Evolutionary conservation across 169 alveolate genomes (phyloP).

Genomic region (Plasmodium chabaudi): DNA sequence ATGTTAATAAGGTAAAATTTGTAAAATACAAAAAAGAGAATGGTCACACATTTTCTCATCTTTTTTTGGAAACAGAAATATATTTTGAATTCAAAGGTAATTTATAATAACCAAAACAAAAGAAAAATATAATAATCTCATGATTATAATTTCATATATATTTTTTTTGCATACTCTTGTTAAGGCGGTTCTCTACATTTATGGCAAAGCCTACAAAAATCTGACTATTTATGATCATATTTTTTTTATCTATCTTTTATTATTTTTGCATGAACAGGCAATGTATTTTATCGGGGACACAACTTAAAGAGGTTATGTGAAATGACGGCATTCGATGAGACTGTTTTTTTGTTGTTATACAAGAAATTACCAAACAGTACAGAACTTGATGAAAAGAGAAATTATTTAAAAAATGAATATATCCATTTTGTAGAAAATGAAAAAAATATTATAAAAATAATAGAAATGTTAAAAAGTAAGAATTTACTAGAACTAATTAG

Average conservation of each 20-base stretch:
- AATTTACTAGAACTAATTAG: constrained; percentile 30
- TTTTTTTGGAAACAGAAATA: constrained; percentile 61
- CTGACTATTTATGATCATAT: no score
- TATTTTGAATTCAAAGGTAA: constrained; percentile 47
- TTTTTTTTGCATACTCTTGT: no score
- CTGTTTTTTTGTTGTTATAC: constrained; percentile 15
- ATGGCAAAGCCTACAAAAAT: no score
- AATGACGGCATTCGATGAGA: constrained; percentile 25
- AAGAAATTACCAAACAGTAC: constrained; percentile 17
- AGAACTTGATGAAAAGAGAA: constrained; percentile 12
- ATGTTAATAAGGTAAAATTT: neutral
- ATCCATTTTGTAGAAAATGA: neutral
- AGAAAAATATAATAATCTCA: no score
- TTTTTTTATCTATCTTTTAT: no score
- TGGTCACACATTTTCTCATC: neutral
- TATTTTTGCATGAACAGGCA: neutral
- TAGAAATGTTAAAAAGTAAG: neutral
- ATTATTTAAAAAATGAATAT: constrained; percentile 5
- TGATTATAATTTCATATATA: no score
- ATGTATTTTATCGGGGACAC: constrained; percentile 38
- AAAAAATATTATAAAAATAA: constrained; percentile 13
- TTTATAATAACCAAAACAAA: neutral
- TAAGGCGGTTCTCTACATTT: no score
- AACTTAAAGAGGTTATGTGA: constrained; percentile 18
- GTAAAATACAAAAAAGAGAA: neutral